Conservation (phyloP, 352 stramenopile genomes). For the Phytophthora cactorum region DNA sequence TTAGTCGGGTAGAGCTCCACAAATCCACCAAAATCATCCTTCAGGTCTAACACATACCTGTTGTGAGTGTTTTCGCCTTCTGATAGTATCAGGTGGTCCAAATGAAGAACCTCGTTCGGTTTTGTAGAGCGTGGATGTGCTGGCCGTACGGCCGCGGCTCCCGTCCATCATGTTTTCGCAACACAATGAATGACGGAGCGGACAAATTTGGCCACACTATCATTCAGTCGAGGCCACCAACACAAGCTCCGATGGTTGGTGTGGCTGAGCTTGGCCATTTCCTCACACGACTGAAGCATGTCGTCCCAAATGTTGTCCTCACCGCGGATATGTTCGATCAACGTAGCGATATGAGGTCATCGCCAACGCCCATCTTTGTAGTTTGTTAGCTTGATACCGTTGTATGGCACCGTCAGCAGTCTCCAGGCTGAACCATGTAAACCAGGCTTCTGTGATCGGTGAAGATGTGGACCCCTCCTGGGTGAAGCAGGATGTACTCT, state of each 20-base stretch:
- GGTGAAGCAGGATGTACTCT: conserved; percentile 22
- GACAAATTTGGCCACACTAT: conserved; percentile 27
- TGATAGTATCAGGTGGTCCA: conserved; percentile 38
- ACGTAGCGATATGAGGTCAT: conserved; percentile 27
- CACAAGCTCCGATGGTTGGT: conserved; percentile 12
- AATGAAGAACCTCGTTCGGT: conserved; percentile 46
- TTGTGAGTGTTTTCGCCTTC: conserved; percentile 4
- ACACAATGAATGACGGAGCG: conserved; percentile 26
- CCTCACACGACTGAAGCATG: conserved; percentile 5
- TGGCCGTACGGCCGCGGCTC: conserved; percentile 25
- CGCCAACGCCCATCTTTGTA: conserved; percentile 23
- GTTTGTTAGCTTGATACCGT: conserved; percentile 20
- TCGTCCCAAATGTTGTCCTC: conserved; percentile 16
- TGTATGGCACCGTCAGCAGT: conserved; percentile 12
- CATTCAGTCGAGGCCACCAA: conserved; percentile 8
- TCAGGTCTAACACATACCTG: conserved; percentile 21
- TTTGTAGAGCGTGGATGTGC: conserved; percentile 36
- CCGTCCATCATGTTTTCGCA: not conserved
- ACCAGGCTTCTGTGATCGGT: conserved; percentile 34
- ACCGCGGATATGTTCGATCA: conserved; percentile 24
- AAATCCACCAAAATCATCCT: conserved; percentile 12
- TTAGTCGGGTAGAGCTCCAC: not conserved
- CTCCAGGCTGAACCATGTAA: conserved; percentile 27
- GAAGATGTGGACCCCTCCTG: conserved; percentile 25
- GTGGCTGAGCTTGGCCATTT: not conserved